Conservation (phyloP, 2,329 filamentous ascomycete species). For the Colletotrichum eleusines region DNA sequence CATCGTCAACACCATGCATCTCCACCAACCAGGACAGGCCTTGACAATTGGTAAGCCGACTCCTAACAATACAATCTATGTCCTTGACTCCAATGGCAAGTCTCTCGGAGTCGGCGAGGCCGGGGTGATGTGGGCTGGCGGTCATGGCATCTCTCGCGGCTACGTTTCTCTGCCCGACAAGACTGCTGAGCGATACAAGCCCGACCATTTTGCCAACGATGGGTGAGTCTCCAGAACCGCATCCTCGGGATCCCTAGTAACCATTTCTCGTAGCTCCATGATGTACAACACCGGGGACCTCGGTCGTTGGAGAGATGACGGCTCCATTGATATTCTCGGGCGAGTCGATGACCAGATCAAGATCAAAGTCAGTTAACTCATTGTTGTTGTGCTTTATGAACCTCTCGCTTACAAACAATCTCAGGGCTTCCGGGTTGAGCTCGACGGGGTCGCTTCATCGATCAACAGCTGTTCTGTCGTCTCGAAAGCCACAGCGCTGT, state of each 20-base stretch:
- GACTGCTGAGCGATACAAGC: slow-evolving; percentile 62
- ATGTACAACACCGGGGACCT: slow-evolving; percentile 74
- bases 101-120: slow-evolving; percentile 60
- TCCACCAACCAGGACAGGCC: slow-evolving; percentile 50
- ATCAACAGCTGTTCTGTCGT: slow-evolving; percentile 60
- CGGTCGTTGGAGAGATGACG: slow-evolving; percentile 65
- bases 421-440: slow-evolving; percentile 68
- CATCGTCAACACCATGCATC: slow-evolving; percentile 64
- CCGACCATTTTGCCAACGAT: slow-evolving; percentile 63
- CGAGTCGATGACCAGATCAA: slow-evolving; percentile 72
- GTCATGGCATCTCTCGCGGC: slow-evolving; percentile 65
- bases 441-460: slow-evolving; percentile 66
- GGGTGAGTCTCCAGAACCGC: slow-evolving; percentile 54
- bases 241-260: rapidly evolving
- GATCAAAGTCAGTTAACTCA: slow-evolving; percentile 49
- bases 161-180: slow-evolving; percentile 67
- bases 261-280: slow-evolving; percentile 49
- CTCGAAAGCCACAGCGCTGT: slow-evolving; percentile 59
- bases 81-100: slow-evolving; percentile 58
- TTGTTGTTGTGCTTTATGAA: no score
- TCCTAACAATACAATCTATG: slow-evolving; percentile 68
- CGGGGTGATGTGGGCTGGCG: slow-evolving; percentile 69
- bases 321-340: slow-evolving; percentile 66
- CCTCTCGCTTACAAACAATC: not conserved
- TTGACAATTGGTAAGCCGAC: slow-evolving; percentile 67